Evolutionary conservation across 768 basidiomycete species (phyloP), one percentile per base, ranked within the genome.

Genomic region (Lyophyllum semitale): DNA sequence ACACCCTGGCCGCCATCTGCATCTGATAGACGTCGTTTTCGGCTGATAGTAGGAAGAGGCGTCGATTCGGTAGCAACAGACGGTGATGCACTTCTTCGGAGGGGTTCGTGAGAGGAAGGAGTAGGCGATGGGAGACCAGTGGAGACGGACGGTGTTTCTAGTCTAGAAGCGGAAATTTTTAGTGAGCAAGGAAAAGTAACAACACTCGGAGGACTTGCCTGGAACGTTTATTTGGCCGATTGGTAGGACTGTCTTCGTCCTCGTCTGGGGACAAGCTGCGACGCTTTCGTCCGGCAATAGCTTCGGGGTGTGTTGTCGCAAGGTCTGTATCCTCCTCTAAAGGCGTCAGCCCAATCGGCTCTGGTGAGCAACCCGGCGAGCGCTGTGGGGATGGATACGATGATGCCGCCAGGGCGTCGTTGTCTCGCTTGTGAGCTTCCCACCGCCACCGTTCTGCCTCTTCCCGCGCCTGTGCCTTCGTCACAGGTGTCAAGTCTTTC

Each of bases 11-110:
- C 40, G 1, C 42, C 40, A 12, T 67, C 69, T 1, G 62, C 52
- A 11, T 75, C 71, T 2, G 76, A 78, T 15, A 75, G 53, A 1
- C 71, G 67, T 23, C 77, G 72, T 59, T 77, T 78, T 13, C 73
- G 69, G 25, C 58, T 69, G 18, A 47, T 46, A n/a, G 29, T 25
- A 22, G 47, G 43, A 3, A 49, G 50, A 32, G 40, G 32, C 18
- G 12, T 13, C 13, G 26, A 20, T 44, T 49, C 20, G n/a, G 48
- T n/a, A 6, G 61, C 20, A 17, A 25, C 50, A 38, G 54, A 38
- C n/a, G 40, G 37, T 13, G 50, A 54, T 22, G 45, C 13, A 13
- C 38, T 44, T 15, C 40, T 13, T 32, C 26, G 29, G 20, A 44
- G 54, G n/a, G 48, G 45, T 15, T 51, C 54, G 43, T 45, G 33